Evolutionary conservation across 2,329 filamentous ascomycete species (phyloP), one percentile per base, ranked within the genome.

Genomic region (Nannizziopsis arthrosporioides): DNA sequence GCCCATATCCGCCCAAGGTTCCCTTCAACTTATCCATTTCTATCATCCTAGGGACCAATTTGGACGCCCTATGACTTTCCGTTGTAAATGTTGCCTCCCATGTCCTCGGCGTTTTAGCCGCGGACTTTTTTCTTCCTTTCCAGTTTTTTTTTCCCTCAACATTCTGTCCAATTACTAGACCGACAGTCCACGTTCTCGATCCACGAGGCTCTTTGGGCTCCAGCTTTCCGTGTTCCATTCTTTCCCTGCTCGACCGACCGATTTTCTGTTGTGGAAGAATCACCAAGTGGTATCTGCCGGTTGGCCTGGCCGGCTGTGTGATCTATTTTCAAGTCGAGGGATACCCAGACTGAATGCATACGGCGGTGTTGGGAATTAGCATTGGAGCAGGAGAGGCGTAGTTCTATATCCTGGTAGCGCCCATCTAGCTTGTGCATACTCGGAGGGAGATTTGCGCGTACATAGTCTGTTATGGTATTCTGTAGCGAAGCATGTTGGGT

Each of bases 11-110:
- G n/a, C n/a, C 11, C n/a, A 14, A n/a, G n/a, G n/a, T n/a, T n/a
- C 3, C 6, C 7, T 18, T 6, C 35, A 38, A 38, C 35, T 38
- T 18, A 5, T 10, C 35, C 10, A 1, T 17, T 14, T 38, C 12
- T 49, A 42, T 19, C 17, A 31, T 39, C n/a, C 39, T 55, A 46
- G 47, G 53, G 51, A 42, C 49, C 48, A 58, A 51, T 53, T 46
- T 55, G 46, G 40, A 44, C 53, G 50, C 49, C 51, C 50, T 51
- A 50, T 42, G 36, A 51, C 35, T 34, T 44, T 34, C 19, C 18
- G 27, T 18, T 22, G 32, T 17, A 11, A 37, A 12, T 22, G 9
- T 7, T 36, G 18, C 19, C 38, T 12, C 19, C 42, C 46, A 18
- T 32, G 22, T 49, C 40, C 39, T 48, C 45, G 45, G 39, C 39